Base-by-base conservation (phyloP, 2,329 filamentous ascomycete species). In the Cladorrhinum sp. region DNA sequence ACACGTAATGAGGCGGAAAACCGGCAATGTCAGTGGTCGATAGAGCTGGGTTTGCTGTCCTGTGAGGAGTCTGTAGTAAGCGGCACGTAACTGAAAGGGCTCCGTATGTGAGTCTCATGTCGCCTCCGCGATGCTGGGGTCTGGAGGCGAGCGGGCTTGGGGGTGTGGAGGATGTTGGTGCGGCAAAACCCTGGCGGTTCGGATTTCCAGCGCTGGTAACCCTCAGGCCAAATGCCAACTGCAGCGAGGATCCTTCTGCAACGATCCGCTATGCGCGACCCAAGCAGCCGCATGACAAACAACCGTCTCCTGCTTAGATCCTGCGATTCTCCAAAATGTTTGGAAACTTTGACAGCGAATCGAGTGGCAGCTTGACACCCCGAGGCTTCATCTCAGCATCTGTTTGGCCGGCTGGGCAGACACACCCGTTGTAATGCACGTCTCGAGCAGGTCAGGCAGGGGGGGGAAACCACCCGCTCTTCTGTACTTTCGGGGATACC, bases 331-430 rank as follows among this genome's bases (percentile, higher is more conserved):
- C 55, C 28, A 50, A n/a, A 62, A 62, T 64, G 65, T 67, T 64
- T 65, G 58, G 62, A 67, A 66, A 60, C 63, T 55, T 61, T 20
- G 50, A 48, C 55, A 52, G 36, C 64, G 61, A 65, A 64, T 66
- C 23, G 48, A 26, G 49, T 46, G n/a, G 16, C 39, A 30, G 56
- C 30, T 26, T 36, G 28, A 33, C 46, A 18, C 53, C 21, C 20
- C 49, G 49, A 16, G 49, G 49, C 54, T 21, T 65, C 60, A 58
- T 30, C 46, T 54, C 51, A 56, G 50, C 33, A 54, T 50, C 56
- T 49, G 66, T 65, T 65, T 68, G 66, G 66, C 66, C 69, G 65
- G 59, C 65, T 64, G 58, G 58, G 63, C 64, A 66, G 63, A 69
- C 55, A 65, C 64, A 64, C 28, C 58, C 59, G 39, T 14, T 50